Base-by-base conservation (phyloP, 192 early-diverging fungal genomes). In the Oehlia diaphana region DNA sequence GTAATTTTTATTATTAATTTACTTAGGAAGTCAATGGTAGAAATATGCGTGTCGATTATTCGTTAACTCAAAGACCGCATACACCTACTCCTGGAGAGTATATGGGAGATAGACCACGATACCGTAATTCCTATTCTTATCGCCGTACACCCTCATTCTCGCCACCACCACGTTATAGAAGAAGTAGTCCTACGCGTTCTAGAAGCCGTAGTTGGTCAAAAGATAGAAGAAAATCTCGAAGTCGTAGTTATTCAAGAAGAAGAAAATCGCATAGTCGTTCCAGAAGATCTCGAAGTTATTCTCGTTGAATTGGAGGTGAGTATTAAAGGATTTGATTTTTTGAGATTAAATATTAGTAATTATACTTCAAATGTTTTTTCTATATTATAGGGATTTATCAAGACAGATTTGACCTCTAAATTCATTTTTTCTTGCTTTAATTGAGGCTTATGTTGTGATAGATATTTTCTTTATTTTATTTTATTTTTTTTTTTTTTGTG, bases 21-120 rank as follows among this genome's bases (percentile, higher is more conserved):
- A 37, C 64, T 21, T 79, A 91, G 86, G 87, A 86, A 67, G 76
- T 93, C 64, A 84, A 92, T 79, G 89, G 87, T 21, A 86, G 90
- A 53, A 83, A 83, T 14, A 87, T 92, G 70, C 82, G 90, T 71
- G 89, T 93, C 16, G 87, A 87, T 79, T 93, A 80, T 73, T 91
- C 90, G 3, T 76, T 91, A 26, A 93, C 92, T 47, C 82, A 84
- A 67, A 84, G 88, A 44, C 80, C 91, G 21, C 92, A 93, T 81
- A 85, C 82, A n/a, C 87, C 92, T 63, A 92, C 92, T n/a, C 91
- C 91, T 72, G 92, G 92, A 71, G 86, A 89, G 81, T 93, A 93
- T 77, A 91, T 93, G 92, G 92, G 92, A 53, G 87, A 85, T 74
- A 81, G 78, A 50, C 75, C 63, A 31, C 6, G 28, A 66, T 63